Conservation (phyloP, 2,329 filamentous ascomycete genomes). For the Arthrobotrys sinensis region DNA sequence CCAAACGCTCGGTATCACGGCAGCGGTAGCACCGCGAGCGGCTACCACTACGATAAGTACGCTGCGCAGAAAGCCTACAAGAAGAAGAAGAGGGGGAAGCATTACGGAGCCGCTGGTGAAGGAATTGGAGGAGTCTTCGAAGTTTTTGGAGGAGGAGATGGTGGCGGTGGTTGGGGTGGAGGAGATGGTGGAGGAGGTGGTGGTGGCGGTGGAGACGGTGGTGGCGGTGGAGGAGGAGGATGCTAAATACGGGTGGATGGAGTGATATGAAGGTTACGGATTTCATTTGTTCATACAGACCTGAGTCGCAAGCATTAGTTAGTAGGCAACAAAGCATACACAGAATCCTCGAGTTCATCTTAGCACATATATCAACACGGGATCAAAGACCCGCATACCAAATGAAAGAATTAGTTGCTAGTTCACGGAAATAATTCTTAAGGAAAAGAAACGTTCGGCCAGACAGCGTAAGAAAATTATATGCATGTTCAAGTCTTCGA, state of each 20-base stretch:
- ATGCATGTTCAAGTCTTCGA: slow-evolving; percentile 11
- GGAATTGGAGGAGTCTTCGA: slow-evolving; percentile 37
- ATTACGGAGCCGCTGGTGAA: slow-evolving; percentile 14
- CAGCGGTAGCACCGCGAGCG: slow-evolving; percentile 34
- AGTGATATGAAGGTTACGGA: neutral
- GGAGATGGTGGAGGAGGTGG: slow-evolving; percentile 20
- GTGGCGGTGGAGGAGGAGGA: slow-evolving; percentile 8
- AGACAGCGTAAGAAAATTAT: neutral
- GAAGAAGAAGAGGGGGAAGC: slow-evolving; percentile 30
- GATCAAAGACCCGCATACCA: too few relatives aligned
- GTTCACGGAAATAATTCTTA: too few relatives aligned
- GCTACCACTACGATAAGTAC: slow-evolving; percentile 32
- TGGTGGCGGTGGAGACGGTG: too few relatives aligned
- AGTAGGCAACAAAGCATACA: too few relatives aligned
- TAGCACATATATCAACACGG: too few relatives aligned
- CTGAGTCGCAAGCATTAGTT: neutral
- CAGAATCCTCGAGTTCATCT: too few relatives aligned
- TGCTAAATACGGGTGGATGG: neutral
- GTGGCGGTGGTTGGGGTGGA: slow-evolving; percentile 1
- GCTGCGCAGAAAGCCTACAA: slow-evolving; percentile 38
- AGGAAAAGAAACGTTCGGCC: neutral
- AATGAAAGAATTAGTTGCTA: too few relatives aligned
- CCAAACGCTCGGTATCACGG: slow-evolving; percentile 56
- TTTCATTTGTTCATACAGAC: neutral
- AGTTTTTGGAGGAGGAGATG: neutral